A percentile compares a stretch with the other conserved stretches of the same genome.
Conservation (phyloP, 306 rosid genomes). For the Cicer arietinum region DNA sequence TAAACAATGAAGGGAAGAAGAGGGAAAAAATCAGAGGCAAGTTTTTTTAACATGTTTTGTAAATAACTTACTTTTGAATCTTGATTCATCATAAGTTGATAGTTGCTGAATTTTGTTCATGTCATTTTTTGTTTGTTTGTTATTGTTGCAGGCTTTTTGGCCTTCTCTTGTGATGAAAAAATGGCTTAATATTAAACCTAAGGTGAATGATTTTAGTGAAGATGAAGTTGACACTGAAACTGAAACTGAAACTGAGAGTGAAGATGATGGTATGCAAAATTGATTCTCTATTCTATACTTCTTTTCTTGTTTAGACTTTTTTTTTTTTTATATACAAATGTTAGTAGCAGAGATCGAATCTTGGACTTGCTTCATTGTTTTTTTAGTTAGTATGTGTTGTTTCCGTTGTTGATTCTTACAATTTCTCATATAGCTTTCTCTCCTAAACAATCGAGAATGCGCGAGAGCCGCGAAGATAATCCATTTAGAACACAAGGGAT, state of each 20-base stretch:
- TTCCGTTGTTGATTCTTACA: slow-evolving; percentile 38
- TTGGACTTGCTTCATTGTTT: background rate
- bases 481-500: slow-evolving; percentile 53
- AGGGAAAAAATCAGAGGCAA: slow-evolving; percentile 85
- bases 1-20: slow-evolving; percentile 66
- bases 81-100: background rate
- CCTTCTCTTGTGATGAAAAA: slow-evolving; percentile 97
- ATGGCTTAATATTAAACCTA: slow-evolving; percentile 94
- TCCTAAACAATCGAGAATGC: slow-evolving; percentile 52
- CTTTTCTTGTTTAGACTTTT: slow-evolving; percentile 26
- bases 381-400: background rate
- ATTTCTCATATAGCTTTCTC: slow-evolving; percentile 65
- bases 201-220: slow-evolving; percentile 89
- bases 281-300: slow-evolving; percentile 21
- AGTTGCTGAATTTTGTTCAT: slow-evolving; percentile 33
- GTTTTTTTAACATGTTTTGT: slow-evolving; percentile 25
- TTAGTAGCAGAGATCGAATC: too few relatives aligned
- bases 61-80: background rate
- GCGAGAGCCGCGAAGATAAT: slow-evolving; percentile 46
- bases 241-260: slow-evolving; percentile 77
- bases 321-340: background rate
- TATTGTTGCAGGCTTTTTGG: slow-evolving; percentile 80
- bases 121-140: slow-evolving; percentile 31
- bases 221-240: slow-evolving; percentile 91
- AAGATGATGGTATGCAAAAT: slow-evolving; percentile 79